Conservation (phyloP, 2,329 filamentous ascomycete genomes). For the Chaetomium sp. region DNA sequence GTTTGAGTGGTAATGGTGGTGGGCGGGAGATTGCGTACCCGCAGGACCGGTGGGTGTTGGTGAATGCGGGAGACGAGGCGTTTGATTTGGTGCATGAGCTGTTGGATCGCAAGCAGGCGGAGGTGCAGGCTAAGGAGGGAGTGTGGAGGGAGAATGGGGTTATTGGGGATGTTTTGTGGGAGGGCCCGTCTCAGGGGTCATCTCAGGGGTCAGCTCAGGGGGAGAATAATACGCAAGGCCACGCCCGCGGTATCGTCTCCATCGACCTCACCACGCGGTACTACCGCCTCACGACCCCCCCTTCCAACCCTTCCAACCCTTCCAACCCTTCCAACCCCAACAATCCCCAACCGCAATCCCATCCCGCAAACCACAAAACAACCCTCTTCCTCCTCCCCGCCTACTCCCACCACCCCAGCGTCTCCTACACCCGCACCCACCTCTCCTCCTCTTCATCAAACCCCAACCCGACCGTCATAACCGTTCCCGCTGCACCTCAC, state of each 20-base stretch:
- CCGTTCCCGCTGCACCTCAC: too few relatives aligned
- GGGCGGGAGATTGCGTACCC: constrained; percentile 46
- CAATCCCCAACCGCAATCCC: too few relatives aligned
- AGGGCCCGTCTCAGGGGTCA: constrained; percentile 16
- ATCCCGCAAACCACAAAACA: too few relatives aligned
- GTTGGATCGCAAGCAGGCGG: constrained; percentile 41
- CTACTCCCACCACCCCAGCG: constrained; percentile 39
- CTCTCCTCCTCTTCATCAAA: too few relatives aligned
- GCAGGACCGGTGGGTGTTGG: constrained; percentile 51
- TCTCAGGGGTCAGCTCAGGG: constrained; percentile 21
- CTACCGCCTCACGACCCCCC: constrained; percentile 36
- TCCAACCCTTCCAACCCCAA: too few relatives aligned
- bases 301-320: too few relatives aligned
- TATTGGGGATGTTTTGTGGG: constrained; percentile 30
- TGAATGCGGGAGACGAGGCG: constrained; percentile 48
- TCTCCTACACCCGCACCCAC: constrained; percentile 34
- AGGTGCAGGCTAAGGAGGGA: constrained; percentile 28
- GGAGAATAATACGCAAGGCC: too few relatives aligned
- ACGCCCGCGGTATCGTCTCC: constrained; percentile 40
- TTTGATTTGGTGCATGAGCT: constrained; percentile 39
- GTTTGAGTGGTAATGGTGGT: too few relatives aligned
- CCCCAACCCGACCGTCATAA: too few relatives aligned
- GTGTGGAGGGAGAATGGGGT: constrained; percentile 33
- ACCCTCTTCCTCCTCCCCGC: constrained; percentile 51
- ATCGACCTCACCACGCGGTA: constrained; percentile 47